Base-by-base conservation (phyloP, 805 yeast genomes). In the Citeromyces nyonsensis region DNA sequence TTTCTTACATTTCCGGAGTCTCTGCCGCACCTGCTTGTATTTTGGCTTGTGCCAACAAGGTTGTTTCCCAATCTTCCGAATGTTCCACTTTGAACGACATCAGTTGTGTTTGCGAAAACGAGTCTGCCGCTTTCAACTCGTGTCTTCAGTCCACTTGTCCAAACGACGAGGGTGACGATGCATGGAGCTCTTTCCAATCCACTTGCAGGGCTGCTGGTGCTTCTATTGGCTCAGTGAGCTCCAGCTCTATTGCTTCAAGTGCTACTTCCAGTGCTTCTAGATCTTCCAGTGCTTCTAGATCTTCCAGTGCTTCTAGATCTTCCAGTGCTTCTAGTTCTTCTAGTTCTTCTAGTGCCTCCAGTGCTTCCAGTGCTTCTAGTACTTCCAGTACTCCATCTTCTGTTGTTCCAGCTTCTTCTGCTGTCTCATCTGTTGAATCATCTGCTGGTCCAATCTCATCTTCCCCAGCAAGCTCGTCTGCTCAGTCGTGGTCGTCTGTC, bases 11-110 rank as follows among this genome's bases (percentile, higher is more conserved):
- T 25, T 57, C 67, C 15, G 46, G 62, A 24, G 64, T 66, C 22
- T 68, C 72, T 30, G 63, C 88, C 35, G 91, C 95, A 33, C 95
- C 95, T 38, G 95, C 95, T 26, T 85, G 95, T 63, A 59, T 85
- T 42, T 63, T 85, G 52, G 93, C 94, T 27, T 84, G 95, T 69
- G 88, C 81, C 37, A 67, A 83, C 36, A 65, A 70, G 46, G 86
- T 79, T 35, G 61, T 66, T 39, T 67, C 67, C 51, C 39, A 44
- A 5, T 63, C 73, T 10, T 54, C 69, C 28, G 38, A 58, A 30
- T 80, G 91, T 56, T 43, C 58, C 37, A 60, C 73, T 36, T 52
- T 83, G 52, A 69, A 68, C 52, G 72, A 79, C 47, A 60, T 82
- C 42, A 45, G 57, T 28, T 84, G 94, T 63, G 56, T 80, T 44